These are phyloP conservation scores for Yamadazyma endophytica DNA, from an alignment of 805 yeast genomes.

Conservation along the genomic window DNA sequence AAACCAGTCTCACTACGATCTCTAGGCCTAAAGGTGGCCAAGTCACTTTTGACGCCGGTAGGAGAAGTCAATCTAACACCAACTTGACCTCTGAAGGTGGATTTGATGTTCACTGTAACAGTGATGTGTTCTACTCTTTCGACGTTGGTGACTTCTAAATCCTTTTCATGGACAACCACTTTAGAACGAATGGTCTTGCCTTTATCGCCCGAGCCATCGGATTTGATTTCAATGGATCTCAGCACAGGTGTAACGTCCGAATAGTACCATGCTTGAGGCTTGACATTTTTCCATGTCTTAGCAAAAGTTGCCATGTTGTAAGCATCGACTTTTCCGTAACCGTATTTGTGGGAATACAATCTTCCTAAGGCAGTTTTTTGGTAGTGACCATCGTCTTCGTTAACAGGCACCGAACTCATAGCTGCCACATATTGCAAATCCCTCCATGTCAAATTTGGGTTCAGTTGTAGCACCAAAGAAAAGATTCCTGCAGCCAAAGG, in stretches of 20 bases:
- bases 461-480: conserved; percentile 73
- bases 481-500: conserved; percentile 97
- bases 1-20: conserved; percentile 64
- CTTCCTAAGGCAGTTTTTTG: conserved; percentile 66
- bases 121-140: conserved; percentile 82
- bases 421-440: conserved; percentile 86
- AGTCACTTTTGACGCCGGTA: conserved; percentile 61
- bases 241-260: conserved; percentile 37
- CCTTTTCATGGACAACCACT: conserved; percentile 42
- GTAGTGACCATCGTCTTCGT: conserved; percentile 67
- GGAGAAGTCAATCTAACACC: conserved; percentile 71
- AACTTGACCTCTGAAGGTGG: conserved; percentile 66
- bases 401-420: conserved; percentile 63
- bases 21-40: conserved; percentile 62
- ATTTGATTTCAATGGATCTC: conserved; percentile 12
- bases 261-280: conserved; percentile 84
- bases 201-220: conserved; percentile 7
- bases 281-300: conserved; percentile 72
- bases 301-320: conserved; percentile 69
- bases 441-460: conserved; percentile 91
- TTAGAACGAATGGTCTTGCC: conserved; percentile 21
- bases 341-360: conserved; percentile 79
- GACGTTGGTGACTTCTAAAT: conserved; percentile 54
- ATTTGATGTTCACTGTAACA: conserved; percentile 66
- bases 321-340: conserved; percentile 91